Base-by-base conservation (phyloP, 2,329 filamentous ascomycete species). In the Cercospora sp. region DNA sequence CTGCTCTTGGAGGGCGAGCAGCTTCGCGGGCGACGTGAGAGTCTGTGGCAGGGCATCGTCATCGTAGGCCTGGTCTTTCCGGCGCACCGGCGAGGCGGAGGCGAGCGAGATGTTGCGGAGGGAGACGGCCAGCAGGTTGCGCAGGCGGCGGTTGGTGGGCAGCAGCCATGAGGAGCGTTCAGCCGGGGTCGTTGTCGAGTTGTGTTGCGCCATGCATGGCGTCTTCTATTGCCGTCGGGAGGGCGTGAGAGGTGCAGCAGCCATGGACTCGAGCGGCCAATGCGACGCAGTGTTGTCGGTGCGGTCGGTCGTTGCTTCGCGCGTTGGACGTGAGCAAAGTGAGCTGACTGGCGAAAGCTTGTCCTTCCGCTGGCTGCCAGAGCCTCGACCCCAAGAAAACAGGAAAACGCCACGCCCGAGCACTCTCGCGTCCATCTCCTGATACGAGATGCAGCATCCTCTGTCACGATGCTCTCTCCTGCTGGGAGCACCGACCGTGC, bases 61-160 rank as follows among this genome's bases (percentile, higher is more conserved):
- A 80, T 94, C 91, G 75, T 91, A 90, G 45, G 92, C 90, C 79
- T 85, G 86, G 13, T 83, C 82, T 63, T 84, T 84, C 42, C 77
- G 71, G 68, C 85, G 75, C 1, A 63, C 59, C 82, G 75, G 64
- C 6, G 81, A 82, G 67, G 83, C 82, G 70, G 83, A 83, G 26
- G 83, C 83, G 72, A 97, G 89, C 69, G 88, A 89, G 53, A 97
- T 84, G 79, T 97, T 97, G 67, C 94, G 92, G 62, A 97, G 82
- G 65, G 91, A 94, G 73, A 98, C 88, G 72, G 92, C 93, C 75
- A 92, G 90, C 4, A 97, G 86, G 82, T 97, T 94, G 64, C 94
- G 89, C 63, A 98, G 85, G 79, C 91, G 93, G 78, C 93, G 91
- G 79, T 97, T 97, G 85, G 95, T 84, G 74, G 85, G 80, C 72